Base-by-base conservation (phyloP, 2,329 filamentous ascomycete species). In the Apiospora pterosperma region DNA sequence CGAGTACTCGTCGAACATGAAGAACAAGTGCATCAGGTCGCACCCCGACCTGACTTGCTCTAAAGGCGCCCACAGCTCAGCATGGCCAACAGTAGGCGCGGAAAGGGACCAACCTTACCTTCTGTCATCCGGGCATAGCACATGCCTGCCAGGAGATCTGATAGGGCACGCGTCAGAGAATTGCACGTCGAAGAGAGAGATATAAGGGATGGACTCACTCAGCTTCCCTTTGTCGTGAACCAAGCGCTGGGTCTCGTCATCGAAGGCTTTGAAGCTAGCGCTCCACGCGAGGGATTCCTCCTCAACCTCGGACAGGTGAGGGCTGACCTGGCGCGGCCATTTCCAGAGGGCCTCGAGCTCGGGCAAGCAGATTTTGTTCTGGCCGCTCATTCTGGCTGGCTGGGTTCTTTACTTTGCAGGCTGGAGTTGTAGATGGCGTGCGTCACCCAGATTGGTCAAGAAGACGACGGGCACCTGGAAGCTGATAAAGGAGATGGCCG, bases 1-100 rank as follows among this genome's bases (percentile, higher is more conserved):
- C 19, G 67, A 68, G 44, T 67, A 63, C 58, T 69, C 68, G 28
- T 69, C 66, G 31, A 69, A 68, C 61, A 69, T 66, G 63, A 69
- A 69, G 64, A 69, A 69, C 8, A 69, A 44, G 31, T 68, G 64
- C 68, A 69, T 69, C 1, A 69, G 14, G 44, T 69, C 68, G 19
- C 68, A 68, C 8, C 65, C 67, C 5, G 62, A 59, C 23, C 65
- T 65, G 19, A 69, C n/a, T 36, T 69, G 66, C 21, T 69, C 68
- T 69, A 23, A 21, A 28, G 16, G 3, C 3, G 12, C 12, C 14
- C n/a, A 2, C 25, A 31, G 31, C 5, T 52, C 44, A 52, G 44
- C 25, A 28, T 19, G 28, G 44, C n/a, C 25, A 52, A 52, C 25
- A 19, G 1, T 11, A 31, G 3, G 23, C 8, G 12, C 4, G 3